Conservation (phyloP, 2,329 filamentous ascomycete genomes). For the Penicillium expansum region DNA sequence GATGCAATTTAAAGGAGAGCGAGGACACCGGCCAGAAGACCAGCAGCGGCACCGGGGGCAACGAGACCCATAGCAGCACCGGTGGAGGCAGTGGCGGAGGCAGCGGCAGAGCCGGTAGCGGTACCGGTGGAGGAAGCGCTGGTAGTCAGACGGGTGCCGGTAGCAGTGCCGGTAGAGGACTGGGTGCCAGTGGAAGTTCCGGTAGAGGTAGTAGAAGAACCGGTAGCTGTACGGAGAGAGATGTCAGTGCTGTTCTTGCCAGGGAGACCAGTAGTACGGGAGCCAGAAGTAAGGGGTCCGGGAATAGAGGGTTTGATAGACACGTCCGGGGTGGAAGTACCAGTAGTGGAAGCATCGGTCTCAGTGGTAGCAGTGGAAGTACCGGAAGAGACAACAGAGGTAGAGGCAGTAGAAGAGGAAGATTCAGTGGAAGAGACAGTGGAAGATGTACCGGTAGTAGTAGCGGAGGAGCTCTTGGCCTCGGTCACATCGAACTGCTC, state of each 20-base stretch:
- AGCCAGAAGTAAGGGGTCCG: neutral
- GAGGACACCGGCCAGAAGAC: slow-evolving; percentile 24
- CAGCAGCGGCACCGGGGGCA: slow-evolving; percentile 16
- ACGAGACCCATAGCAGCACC: slow-evolving; percentile 17
- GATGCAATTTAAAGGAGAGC: slow-evolving; percentile 17
- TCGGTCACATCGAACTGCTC: slow-evolving; percentile 34
- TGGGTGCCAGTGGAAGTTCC: slow-evolving; percentile 11
- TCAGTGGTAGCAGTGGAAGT: slow-evolving; percentile 11
- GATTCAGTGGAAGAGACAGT: slow-evolving; percentile 12
- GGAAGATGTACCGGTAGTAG: slow-evolving; percentile 17
- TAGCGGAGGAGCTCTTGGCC: slow-evolving; percentile 16
- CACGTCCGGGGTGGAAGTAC: slow-evolving; percentile 9
- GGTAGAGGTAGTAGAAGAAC: slow-evolving; percentile 8
- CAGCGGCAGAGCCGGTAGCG: slow-evolving; percentile 1
- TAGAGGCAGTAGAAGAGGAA: slow-evolving; percentile 12
- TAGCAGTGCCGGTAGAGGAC: slow-evolving; percentile 3
- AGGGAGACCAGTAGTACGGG: neutral
- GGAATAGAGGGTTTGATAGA: neutral
- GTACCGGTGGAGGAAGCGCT: slow-evolving; percentile 8
- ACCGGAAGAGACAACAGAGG: slow-evolving; percentile 9
- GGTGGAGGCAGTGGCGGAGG: slow-evolving; percentile 9
- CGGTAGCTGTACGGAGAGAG: slow-evolving; percentile 5
- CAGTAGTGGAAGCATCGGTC: slow-evolving; percentile 9
- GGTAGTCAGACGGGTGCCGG: slow-evolving; percentile 8
- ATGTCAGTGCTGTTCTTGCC: neutral